These are phyloP conservation scores for Ganoderma sinense DNA, from an alignment of 1,284 basidiomycete genomes.

Conservation along the genomic window DNA sequence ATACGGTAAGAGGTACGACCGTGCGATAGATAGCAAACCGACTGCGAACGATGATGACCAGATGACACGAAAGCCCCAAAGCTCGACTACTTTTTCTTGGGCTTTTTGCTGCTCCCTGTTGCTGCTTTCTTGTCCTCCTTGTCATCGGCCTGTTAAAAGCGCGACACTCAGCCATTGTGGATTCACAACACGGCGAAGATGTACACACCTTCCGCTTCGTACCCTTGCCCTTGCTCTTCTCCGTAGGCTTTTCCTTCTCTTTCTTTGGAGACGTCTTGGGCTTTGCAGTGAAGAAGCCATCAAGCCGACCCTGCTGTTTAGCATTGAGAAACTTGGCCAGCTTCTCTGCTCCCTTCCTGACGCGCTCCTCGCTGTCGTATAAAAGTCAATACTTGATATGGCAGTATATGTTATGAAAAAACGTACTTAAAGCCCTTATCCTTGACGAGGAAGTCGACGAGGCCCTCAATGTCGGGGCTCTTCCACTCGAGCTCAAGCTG, in stretches of 20 bases:
- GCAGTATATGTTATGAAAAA: not conserved
- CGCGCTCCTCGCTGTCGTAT: slow-evolving; percentile 86
- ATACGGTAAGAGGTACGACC: slow-evolving; percentile 15
- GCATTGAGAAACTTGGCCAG: slow-evolving; percentile 86
- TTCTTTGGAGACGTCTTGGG: slow-evolving; percentile 56
- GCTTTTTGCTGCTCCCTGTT: slow-evolving; percentile 51
- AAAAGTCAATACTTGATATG: not conserved
- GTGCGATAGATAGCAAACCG: slow-evolving; percentile 14
- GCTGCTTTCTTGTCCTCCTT: slow-evolving; percentile 44
- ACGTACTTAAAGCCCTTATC: slow-evolving; percentile 96
- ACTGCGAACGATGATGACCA: not conserved
- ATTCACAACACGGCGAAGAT: not conserved
- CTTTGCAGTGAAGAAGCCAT: slow-evolving; percentile 91
- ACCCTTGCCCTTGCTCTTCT: slow-evolving; percentile 48
- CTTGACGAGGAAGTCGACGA: slow-evolving; percentile 93
- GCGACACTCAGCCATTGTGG: not conserved
- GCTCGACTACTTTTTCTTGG: slow-evolving; percentile 51
- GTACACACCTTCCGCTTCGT: slow-evolving; percentile 76
- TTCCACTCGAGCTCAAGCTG: slow-evolving; percentile 98
- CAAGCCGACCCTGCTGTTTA: slow-evolving; percentile 96
- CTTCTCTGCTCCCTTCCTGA: slow-evolving; percentile 95
- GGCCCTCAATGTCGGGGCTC: slow-evolving; percentile 90
- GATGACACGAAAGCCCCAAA: not conserved
- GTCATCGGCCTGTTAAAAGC: slow-evolving; percentile 25
- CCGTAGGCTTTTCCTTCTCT: slow-evolving; percentile 37